phyloP scores from a whole-genome alignment of 2,329 filamentous ascomycete species.

The Fusarium drepaniforme region DNA sequence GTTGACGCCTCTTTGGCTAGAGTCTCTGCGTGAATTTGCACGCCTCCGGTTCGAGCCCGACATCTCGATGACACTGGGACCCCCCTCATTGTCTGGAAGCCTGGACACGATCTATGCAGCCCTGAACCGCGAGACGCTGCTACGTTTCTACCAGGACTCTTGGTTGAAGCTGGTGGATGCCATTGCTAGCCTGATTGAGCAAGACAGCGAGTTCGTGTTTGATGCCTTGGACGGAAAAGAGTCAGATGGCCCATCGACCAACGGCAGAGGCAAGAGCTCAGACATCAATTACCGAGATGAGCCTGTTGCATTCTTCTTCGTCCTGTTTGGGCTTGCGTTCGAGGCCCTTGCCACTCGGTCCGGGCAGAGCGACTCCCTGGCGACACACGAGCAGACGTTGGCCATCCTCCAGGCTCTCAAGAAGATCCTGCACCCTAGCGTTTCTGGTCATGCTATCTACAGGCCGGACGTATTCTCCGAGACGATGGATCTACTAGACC shows the following conservation, averaged over 20 bases:
- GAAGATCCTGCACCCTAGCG: slow-evolving; percentile 93
- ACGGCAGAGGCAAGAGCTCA: slow-evolving; percentile 70
- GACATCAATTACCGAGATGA: slow-evolving; percentile 99
- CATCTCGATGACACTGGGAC: slow-evolving; percentile 90
- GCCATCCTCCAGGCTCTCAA: slow-evolving; percentile 92
- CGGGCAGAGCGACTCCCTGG: slow-evolving; percentile 62
- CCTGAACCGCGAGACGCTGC: slow-evolving; percentile 90
- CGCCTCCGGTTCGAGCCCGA: slow-evolving; percentile 95
- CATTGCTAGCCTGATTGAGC: slow-evolving; percentile 96
- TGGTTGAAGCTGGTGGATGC: slow-evolving; percentile 98
- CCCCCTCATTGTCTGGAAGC: slow-evolving; percentile 84
- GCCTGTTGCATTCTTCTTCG: slow-evolving; percentile 98
- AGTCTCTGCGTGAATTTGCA: slow-evolving; percentile 93
- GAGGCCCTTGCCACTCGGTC: slow-evolving; percentile 91
- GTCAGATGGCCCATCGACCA: slow-evolving; percentile 59
- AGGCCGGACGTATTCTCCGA: slow-evolving; percentile 96
- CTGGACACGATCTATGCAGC: slow-evolving; percentile 95
- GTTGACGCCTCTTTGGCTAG: slow-evolving; percentile 93
- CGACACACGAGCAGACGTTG: slow-evolving; percentile 82
- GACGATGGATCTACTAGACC: slow-evolving; percentile 95
- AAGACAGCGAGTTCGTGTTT: slow-evolving; percentile 98
- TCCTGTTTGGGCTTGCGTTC: slow-evolving; percentile 95
- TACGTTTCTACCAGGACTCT: slow-evolving; percentile 96
- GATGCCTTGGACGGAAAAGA: slow-evolving; percentile 93
- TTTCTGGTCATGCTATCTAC: slow-evolving; percentile 97